Conservation (phyloP, 2,329 filamentous ascomycete species). For the Xylaria digitata region DNA sequence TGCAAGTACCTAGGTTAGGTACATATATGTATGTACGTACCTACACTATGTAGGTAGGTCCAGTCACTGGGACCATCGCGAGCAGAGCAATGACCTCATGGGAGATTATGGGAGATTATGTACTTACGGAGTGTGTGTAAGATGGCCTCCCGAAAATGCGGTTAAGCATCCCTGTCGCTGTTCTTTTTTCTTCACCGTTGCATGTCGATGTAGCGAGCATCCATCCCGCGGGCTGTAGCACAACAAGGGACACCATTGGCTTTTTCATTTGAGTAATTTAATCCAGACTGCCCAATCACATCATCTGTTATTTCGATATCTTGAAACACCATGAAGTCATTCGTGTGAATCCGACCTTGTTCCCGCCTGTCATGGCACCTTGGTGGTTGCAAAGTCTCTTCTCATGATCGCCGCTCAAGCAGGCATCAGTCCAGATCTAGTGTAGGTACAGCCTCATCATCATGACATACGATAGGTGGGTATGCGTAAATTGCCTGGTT, state of each 20-base stretch:
- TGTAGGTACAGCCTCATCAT: conserved; percentile 20
- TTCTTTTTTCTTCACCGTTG: conserved; percentile 31
- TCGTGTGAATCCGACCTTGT: conserved; percentile 15
- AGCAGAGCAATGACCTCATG: not conserved
- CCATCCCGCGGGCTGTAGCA: conserved; percentile 18
- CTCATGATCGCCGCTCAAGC: conserved; percentile 12
- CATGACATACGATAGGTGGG: not conserved
- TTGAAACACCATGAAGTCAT: conserved; percentile 32
- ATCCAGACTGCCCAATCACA: conserved; percentile 27
- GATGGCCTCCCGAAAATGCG: conserved; percentile 15
- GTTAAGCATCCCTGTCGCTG: conserved; percentile 23
- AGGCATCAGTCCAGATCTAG: conserved; percentile 16
- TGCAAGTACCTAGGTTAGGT: not conserved
- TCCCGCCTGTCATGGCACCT: conserved; percentile 27
- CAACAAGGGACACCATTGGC: conserved; percentile 30
- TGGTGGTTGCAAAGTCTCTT: conserved; percentile 14
- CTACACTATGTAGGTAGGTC: no score
- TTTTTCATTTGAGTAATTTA: conserved; percentile 21
- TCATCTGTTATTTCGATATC: conserved; percentile 22
- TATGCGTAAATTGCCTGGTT: not conserved
- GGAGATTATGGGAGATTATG: not conserved
- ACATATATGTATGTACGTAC: not conserved
- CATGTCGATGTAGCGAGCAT: conserved; percentile 22
- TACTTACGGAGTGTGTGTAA: not conserved
- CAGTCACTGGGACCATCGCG: no score